Percentiles rank a stretch among this genome's conserved stretches.
These are phyloP conservation scores for Metschnikowia gelsemii DNA, from an alignment of 805 yeast species.

Conservation along the genomic window DNA sequence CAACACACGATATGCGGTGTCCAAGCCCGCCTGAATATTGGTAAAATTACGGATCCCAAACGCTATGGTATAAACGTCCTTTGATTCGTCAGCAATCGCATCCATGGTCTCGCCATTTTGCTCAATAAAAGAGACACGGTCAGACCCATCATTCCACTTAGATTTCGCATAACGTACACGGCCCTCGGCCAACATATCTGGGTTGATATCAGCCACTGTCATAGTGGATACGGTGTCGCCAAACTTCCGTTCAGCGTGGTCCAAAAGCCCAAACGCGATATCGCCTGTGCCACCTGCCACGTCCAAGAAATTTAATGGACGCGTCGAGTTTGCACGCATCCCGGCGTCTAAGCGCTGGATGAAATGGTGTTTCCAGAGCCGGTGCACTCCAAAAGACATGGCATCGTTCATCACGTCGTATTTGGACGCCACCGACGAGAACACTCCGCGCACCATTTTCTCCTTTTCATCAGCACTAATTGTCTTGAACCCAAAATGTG, in stretches of 20 bases:
- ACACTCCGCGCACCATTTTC: constrained; percentile 78
- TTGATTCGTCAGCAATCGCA: constrained; percentile 77
- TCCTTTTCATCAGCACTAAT: constrained; percentile 81
- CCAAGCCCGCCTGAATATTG: constrained; percentile 86
- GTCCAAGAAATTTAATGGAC: constrained; percentile 84
- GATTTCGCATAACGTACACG: constrained; percentile 65
- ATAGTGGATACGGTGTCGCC: constrained; percentile 75
- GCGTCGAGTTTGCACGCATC: constrained; percentile 73
- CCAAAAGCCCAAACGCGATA: constrained; percentile 91
- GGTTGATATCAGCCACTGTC: constrained; percentile 92
- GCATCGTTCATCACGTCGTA: constrained; percentile 98
- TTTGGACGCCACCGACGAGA: constrained; percentile 89
- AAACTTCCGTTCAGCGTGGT: constrained; percentile 79
- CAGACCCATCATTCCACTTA: constrained; percentile 55
- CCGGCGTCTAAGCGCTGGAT: constrained; percentile 90
- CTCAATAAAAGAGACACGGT: constrained; percentile 75
- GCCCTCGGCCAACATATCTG: constrained; percentile 95
- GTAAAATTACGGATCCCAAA: constrained; percentile 98
- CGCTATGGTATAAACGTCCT: constrained; percentile 94
- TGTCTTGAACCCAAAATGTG: constrained; percentile 90
- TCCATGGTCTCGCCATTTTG: constrained; percentile 94
- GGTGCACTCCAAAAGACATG: constrained; percentile 93
- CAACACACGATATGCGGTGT: constrained; percentile 93
- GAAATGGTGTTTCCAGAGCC: constrained; percentile 92
- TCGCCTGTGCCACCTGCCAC: constrained; percentile 99